These are phyloP conservation scores for Nannochloropsis granulata DNA, from an alignment of 108 stramenopile species.

Conservation along the genomic window DNA sequence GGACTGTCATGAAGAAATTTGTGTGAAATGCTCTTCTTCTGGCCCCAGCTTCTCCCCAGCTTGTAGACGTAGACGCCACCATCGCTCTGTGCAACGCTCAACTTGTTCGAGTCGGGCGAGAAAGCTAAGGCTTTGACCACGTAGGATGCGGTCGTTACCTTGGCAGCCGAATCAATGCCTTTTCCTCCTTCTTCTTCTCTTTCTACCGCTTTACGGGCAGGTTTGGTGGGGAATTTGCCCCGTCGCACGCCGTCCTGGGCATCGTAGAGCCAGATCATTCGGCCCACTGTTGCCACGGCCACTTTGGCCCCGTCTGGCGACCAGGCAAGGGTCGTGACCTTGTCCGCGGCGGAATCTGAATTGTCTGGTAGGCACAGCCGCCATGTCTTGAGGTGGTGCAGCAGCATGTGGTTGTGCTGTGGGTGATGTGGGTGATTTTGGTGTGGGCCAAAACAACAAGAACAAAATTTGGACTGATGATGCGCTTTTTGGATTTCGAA, in stretches of 20 bases:
- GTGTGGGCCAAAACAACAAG: too few species aligned
- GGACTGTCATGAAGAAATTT: constrained; percentile 38
- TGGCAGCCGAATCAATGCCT: neutral
- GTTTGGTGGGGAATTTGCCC: constrained; percentile 52
- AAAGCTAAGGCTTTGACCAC: constrained; percentile 42
- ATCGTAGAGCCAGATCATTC: constrained; percentile 49
- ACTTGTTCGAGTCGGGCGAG: constrained; percentile 42
- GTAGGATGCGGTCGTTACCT: constrained; percentile 9
- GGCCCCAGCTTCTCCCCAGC: constrained; percentile 40
- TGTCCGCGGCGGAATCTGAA: neutral
- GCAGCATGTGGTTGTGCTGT: neutral
- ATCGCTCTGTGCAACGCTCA: constrained; percentile 51
- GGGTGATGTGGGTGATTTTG: too few species aligned
- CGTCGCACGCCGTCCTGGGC: constrained; percentile 40
- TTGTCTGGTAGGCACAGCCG: neutral
- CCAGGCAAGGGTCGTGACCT: constrained; percentile 46
- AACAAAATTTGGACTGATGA: too few species aligned
- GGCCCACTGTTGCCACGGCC: constrained; percentile 46
- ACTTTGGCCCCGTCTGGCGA: constrained; percentile 47
- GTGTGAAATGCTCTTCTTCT: constrained; percentile 51
- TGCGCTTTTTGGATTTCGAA: too few species aligned
- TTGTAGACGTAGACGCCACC: constrained; percentile 58
- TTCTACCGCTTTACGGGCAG: constrained; percentile 43
- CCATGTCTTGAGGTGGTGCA: neutral
- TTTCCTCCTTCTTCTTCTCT: neutral